Evolutionary conservation across 371 early-diverging fungal species (phyloP).

Genomic region (Zancudomyces culisetae): DNA sequence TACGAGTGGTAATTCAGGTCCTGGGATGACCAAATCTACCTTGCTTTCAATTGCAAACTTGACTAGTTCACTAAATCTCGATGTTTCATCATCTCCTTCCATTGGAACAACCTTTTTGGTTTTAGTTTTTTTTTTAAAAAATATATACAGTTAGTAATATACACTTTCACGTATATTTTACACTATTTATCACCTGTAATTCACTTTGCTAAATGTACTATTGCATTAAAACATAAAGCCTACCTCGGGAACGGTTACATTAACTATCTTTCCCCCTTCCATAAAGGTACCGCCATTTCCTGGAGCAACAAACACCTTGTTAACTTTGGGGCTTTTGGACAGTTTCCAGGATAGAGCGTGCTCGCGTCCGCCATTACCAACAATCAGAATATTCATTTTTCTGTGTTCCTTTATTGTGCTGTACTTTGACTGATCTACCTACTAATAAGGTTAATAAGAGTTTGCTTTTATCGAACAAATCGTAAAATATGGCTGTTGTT

Average conservation of each 20-base stretch:
- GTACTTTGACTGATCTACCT: no score
- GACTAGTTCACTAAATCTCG: constrained; percentile 52
- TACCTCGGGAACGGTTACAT: no score
- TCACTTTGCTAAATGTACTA: no score
- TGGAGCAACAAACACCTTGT: constrained; percentile 76
- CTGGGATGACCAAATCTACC: constrained; percentile 65
- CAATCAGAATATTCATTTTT: constrained; percentile 43
- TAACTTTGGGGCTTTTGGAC: constrained; percentile 51
- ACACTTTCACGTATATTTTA: no score
- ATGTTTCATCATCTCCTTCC: constrained; percentile 26
- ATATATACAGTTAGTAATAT: no score
- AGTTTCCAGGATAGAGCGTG: constrained; percentile 90
- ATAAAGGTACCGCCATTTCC: constrained; percentile 28
- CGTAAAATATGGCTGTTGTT: no score
- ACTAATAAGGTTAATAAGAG: no score
- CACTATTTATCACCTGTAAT: no score
- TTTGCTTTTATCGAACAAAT: no score
- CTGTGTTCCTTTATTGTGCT: background rate
- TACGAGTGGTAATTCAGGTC: constrained; percentile 94
- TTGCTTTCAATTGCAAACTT: constrained; percentile 61
- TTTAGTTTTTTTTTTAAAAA: no score
- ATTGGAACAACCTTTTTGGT: no score
- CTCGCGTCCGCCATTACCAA: constrained; percentile 92
- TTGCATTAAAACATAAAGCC: no score
- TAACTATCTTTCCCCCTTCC: background rate